Evolutionary conservation across 257 asterid genomes (phyloP).

Genomic region (Fraxinus cuspidata): DNA sequence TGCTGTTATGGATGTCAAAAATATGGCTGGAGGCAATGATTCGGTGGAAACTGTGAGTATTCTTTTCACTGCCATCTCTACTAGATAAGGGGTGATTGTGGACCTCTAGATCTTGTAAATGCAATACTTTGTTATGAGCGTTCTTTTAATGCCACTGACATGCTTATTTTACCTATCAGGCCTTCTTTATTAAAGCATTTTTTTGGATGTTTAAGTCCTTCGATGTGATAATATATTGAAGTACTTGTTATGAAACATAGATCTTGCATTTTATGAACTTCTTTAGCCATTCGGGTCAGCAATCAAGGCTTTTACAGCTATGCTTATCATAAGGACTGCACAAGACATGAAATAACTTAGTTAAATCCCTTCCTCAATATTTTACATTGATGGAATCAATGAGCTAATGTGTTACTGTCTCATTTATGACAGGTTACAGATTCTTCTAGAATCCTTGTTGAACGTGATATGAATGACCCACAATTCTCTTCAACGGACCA

Average conservation of each 20-base stretch:
- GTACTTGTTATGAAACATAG: conserved; percentile 3
- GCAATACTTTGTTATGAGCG: conserved; percentile 8
- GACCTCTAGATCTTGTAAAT: conserved; percentile 11
- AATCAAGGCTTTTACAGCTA: not conserved
- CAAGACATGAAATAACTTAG: too few relatives aligned
- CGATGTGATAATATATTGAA: not conserved
- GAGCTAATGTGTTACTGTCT: conserved; percentile 21
- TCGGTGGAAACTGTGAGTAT: conserved; percentile 49
- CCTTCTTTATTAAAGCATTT: not conserved
- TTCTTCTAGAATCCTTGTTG: conserved; percentile 50
- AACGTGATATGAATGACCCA: conserved; percentile 52
- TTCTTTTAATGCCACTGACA: not conserved
- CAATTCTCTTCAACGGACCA: conserved; percentile 63
- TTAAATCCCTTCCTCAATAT: not conserved
- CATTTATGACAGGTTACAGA: conserved; percentile 48
- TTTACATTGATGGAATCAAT: not conserved
- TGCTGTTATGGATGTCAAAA: conserved; percentile 31
- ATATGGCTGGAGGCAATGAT: conserved; percentile 31
- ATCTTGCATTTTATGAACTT: conserved; percentile 4
- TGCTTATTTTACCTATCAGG: not conserved
- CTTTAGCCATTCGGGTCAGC: not conserved
- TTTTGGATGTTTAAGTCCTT: conserved; percentile 7
- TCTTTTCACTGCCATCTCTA: conserved; percentile 21
- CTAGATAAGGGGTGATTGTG: conserved; percentile 15
- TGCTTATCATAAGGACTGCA: not conserved